Percentiles rank a stretch among this genome's conserved stretches.
Evolutionary conservation across 129 eudicot genomes (phyloP).

Genomic region (Helichrysum umbraculigerum): DNA sequence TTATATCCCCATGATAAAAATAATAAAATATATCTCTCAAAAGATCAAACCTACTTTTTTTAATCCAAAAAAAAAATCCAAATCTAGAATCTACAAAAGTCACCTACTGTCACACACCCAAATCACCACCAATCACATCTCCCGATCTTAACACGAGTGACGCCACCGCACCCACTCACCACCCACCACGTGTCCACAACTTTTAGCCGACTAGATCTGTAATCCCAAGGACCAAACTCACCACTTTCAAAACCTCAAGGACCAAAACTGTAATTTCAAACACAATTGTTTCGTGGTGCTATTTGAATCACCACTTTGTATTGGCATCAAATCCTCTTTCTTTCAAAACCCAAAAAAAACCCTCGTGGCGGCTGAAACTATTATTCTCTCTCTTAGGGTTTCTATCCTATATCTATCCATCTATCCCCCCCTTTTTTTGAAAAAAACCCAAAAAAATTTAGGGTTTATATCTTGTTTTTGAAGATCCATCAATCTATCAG

Average conservation of each 20-base stretch:
- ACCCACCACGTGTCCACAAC: conserved; percentile 19
- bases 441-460: conserved; percentile 16
- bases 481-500: conserved; percentile 44
- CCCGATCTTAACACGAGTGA: conserved; percentile 38
- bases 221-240: conserved; percentile 5
- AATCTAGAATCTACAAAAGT: conserved; percentile 1
- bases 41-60: conserved; percentile 22
- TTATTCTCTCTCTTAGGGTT: conserved; percentile 37
- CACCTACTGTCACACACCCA: conserved; percentile 11
- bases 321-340: conserved; percentile 34
- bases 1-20: not conserved
- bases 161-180: conserved; percentile 25
- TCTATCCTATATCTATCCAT: conserved; percentile 3
- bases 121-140: conserved; percentile 16
- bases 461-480: conserved; percentile 28
- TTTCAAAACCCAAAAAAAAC: conserved; percentile 24
- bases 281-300: conserved; percentile 38
- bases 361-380: conserved; percentile 35
- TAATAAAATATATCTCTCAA: not conserved
- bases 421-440: conserved; percentile 1
- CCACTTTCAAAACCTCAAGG: not conserved
- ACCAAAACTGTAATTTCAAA: not conserved
- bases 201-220: conserved; percentile 20
- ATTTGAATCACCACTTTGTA: conserved; percentile 49
- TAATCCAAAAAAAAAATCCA: not conserved